Base-by-base conservation (phyloP, 1,284 basidiomycete genomes). In the Hemileia vastatrix region DNA sequence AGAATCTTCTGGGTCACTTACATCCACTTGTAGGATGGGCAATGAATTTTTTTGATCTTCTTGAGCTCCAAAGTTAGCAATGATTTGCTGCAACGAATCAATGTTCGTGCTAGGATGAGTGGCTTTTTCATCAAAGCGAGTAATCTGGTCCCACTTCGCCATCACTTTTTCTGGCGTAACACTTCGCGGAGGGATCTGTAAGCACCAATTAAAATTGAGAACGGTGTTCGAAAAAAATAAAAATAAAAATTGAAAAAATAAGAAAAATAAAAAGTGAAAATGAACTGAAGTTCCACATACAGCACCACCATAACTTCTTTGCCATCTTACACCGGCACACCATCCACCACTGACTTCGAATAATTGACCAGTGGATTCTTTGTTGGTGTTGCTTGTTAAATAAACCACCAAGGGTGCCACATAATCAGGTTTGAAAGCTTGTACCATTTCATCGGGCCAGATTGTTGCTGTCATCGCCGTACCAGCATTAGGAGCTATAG, bases 371-470 rank as follows among this genome's bases (percentile, higher is more conserved):
- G 87, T 85, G 24, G 85, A 85, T 62, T 86, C 82, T 31, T 82
- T 82, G 71, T 91, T 90, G 58, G 83, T 82, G 76, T 86, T 83
- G 73, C 89, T 92, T 8, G 84, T 86, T 27, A 99, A 82, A 77
- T 87, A 98, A 4, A 90, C 93, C 24, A 97, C 91, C 54, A 96
- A 76, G 18, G 95, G 82, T 1, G 94, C 90, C 63, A 98, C 84
- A 70, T 81, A 95, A 71, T 96, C 92, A 52, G 94, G 91, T 84
- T 92, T 93, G 82, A 94, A 91, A 11, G 88, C 88, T 66, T 95
- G 86, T 40, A 97, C 85, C 86, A 92, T 89, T 76, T 95, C 91
- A 76, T 89, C 84, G 18, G 87, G 83, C 86, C 86, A 89, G 69
- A 72, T 76, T 36, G 71, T 77, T 33, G 73, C 69, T 8, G 76